Evolutionary conservation across 495 filamentous ascomycete species (phyloP), one percentile per base, ranked within the genome.

Genomic region (Penicillium maclennaniae): DNA sequence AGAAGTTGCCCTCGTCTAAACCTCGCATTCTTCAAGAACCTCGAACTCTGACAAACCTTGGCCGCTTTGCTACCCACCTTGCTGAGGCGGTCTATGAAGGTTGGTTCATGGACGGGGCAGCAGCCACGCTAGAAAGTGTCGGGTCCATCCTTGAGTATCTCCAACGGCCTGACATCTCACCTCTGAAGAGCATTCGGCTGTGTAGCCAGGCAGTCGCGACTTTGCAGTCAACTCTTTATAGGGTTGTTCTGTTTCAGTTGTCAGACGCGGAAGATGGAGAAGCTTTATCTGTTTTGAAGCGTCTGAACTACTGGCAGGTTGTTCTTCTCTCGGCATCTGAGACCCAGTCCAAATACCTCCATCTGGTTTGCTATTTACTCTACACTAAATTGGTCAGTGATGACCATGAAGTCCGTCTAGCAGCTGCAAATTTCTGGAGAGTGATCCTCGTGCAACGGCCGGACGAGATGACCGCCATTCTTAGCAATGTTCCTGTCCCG

Each of bases 361-460:
- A 86, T 43, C 70, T 97, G 7, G 78, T 97, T 16, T 95, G 89
- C 76, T 97, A 95, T 59, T 79, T 95, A 40, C 80, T 98, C 7
- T 97, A 97, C 68, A 83, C 82, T 28, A 91, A 88, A 58, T 69
- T 97, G 42, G 81, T 92, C 36, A 85, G 86, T 51, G 60, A 73
- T 4, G 70, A 85, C 43, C 66, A 79, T 31, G 66, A 74, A 12
- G 81, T 96, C 31, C 86, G 89, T n/a, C 68, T 86, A 31, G 82
- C 87, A 48, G 87, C 93, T 27, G 89, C 88, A 15, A 84, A 89
- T 61, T 73, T 96, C 38, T 93, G 92, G 84, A 84, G 93, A 34
- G 88, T 95, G 47, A 82, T 97, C 51, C 79, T 97, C 3, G 91
- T 97, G 1, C 93, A 97, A 61, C 97, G 95, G 66, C 91, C 91